Base-by-base conservation (phyloP, 768 basidiomycete species). In the Auriscalpium vulgare region DNA sequence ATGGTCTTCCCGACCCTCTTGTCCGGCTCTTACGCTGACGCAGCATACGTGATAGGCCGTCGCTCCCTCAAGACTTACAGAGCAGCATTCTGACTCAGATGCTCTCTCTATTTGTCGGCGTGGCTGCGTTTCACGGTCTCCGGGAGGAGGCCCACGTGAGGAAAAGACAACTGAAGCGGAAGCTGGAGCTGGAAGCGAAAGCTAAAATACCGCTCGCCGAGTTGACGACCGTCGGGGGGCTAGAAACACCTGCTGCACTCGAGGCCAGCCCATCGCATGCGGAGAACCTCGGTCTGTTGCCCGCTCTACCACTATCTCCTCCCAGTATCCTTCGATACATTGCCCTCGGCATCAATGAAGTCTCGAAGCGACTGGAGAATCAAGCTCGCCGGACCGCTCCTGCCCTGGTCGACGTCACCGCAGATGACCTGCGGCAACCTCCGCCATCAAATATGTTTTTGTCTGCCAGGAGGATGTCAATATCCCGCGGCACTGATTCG, bases 401-500 rank as follows among this genome's bases (percentile, higher is more conserved):
- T 5, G 4, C 29, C 29, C 4, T 29, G 29, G 29, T 29, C 29
- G 29, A 29, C 29, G 29, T 29, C 29, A 29, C 29, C 29, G 29
- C 29, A 13, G 34, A 53, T 10, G 8, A 47, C 9, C 10, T 37
- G 1, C 48, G 52, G 10, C 37, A 53, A 3, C 38, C 21, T 10
- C 1, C 10, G 17, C 56, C 8, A 51, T 52, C 29, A 56, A 68
- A 62, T 59, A 77, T 48, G 72, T 94, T 29, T 78, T 92, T 57
- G 85, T 83, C 37, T 94, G 91, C 67, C 76, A 78, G 45, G 80
- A 80, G 36, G 91, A 93, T 63, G 70, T 92, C 56, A 81, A n/a
- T n/a, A 91, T 65, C 88, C 91, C 10, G 76, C 83, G 9, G 70
- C 82, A 16, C 71, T 92, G 50, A 74, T 91, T 51, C 82, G 81